Conservation (phyloP, 805 yeast genomes). For the Zygoascus bituminiphila region DNA sequence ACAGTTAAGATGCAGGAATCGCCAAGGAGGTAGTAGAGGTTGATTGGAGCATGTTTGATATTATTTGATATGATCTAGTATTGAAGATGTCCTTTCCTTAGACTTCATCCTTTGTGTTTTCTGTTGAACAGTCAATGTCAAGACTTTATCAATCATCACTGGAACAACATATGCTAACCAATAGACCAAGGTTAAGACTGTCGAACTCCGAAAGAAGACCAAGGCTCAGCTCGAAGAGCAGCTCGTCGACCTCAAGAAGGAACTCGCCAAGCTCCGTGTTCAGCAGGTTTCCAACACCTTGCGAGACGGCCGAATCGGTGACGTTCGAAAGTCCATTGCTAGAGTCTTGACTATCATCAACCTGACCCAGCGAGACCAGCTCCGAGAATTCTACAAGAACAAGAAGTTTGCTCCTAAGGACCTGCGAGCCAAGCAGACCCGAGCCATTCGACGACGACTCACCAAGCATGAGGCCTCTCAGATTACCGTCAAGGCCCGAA, state of each 20-base stretch:
- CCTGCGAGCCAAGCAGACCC: constrained; percentile 98
- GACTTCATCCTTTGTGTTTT: no score
- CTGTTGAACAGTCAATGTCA: no score
- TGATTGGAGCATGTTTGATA: no score
- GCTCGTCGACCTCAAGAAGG: constrained; percentile 93
- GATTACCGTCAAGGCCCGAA: constrained; percentile 82
- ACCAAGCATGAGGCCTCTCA: constrained; percentile 76
- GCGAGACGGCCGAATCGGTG: constrained; percentile 84
- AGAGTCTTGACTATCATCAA: constrained; percentile 95
- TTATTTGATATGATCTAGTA: no score
- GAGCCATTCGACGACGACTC: constrained; percentile 97
- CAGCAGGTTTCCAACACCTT: constrained; percentile 84
- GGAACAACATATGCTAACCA: no score
- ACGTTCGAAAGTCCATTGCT: constrained; percentile 98
- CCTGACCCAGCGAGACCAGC: constrained; percentile 92
- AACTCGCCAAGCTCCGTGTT: constrained; percentile 91
- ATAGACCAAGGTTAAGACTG: constrained; percentile 54
- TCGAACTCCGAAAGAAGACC: constrained; percentile 94
- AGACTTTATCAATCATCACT: no score
- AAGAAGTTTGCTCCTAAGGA: constrained; percentile 92
- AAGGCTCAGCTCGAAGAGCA: constrained; percentile 93
- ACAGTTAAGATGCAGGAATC: no score
- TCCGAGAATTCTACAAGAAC: constrained; percentile 85
- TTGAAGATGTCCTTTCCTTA: no score
- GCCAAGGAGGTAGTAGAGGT: no score